A percentile compares a stretch with the other conserved stretches of the same genome.
These are phyloP conservation scores for Inosperma sp. DNA, from an alignment of 768 basidiomycete species.

Conservation along the genomic window DNA sequence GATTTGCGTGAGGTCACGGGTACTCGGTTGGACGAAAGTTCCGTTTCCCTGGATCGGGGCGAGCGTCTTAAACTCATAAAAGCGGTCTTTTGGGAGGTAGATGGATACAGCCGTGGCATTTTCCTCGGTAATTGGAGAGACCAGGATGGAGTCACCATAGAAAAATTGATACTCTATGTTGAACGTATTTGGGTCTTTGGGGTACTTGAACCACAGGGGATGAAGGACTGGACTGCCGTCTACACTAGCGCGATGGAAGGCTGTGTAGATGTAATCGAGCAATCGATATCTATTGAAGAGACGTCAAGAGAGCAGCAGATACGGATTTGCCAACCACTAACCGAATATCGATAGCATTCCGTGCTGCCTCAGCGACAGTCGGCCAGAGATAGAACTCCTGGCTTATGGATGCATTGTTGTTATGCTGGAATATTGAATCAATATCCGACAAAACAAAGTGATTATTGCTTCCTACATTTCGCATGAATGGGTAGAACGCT, in stretches of 20 bases:
- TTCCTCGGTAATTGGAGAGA: constrained; percentile 63
- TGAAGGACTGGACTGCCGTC: constrained; percentile 64
- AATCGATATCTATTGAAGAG: constrained; percentile 49
- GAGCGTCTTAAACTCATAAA: constrained; percentile 59
- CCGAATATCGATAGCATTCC: constrained; percentile 58
- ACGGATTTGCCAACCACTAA: constrained; percentile 25
- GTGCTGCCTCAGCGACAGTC: constrained; percentile 51
- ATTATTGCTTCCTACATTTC: constrained; percentile 70
- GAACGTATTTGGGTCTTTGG: constrained; percentile 55
- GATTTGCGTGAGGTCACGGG: constrained; percentile 53
- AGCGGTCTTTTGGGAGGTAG: constrained; percentile 60
- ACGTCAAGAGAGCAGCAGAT: not conserved
- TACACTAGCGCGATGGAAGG: constrained; percentile 53
- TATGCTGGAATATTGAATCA: constrained; percentile 40
- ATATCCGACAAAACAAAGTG: not conserved
- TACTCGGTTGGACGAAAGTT: constrained; percentile 36
- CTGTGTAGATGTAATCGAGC: constrained; percentile 68
- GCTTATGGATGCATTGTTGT: constrained; percentile 43
- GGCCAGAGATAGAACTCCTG: constrained; percentile 72
- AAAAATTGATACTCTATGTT: constrained; percentile 65
- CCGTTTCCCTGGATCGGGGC: constrained; percentile 46
- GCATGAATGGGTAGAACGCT: constrained; percentile 77
- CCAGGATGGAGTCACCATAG: constrained; percentile 62
- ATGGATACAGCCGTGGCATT: constrained; percentile 52
- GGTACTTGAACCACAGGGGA: constrained; percentile 65